phyloP scores from a whole-genome alignment of 805 yeast species.

The Candida cerambycidarum region DNA sequence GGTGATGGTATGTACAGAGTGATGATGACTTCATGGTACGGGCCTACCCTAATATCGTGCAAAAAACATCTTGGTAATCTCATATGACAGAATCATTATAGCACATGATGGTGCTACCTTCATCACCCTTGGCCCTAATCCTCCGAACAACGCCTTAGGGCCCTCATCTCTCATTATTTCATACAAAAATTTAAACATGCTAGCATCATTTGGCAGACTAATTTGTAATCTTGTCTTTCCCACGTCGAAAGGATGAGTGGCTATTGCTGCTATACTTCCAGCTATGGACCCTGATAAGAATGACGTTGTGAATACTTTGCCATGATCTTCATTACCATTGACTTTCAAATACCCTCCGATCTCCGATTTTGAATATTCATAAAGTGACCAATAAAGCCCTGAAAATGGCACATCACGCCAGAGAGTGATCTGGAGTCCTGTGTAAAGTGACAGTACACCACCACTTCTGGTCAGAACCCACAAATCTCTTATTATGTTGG shows the following conservation, averaged over 20 bases:
- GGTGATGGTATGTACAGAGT: too few relatives aligned
- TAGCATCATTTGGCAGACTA: slow-evolving; percentile 27
- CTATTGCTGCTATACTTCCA: slow-evolving; percentile 81
- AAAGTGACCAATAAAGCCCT: slow-evolving; percentile 90
- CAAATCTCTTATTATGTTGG: slow-evolving; percentile 47
- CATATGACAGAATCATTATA: slow-evolving; percentile 95
- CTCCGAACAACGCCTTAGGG: slow-evolving; percentile 77
- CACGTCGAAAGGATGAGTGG: slow-evolving; percentile 95
- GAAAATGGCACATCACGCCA: slow-evolving; percentile 98
- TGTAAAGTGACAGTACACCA: slow-evolving; percentile 71
- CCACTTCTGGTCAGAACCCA: slow-evolving; percentile 46
- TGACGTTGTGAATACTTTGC: slow-evolving; percentile 56
- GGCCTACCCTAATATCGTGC: not conserved
- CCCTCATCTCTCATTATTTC: slow-evolving; percentile 76
- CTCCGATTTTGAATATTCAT: slow-evolving; percentile 51
- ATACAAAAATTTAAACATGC: slow-evolving; percentile 66
- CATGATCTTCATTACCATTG: slow-evolving; percentile 25
- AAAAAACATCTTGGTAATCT: slow-evolving; percentile 68
- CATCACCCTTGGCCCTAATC: slow-evolving; percentile 79
- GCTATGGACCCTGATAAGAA: slow-evolving; percentile 82
- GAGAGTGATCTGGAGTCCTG: slow-evolving; percentile 81
- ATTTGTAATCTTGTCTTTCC: slow-evolving; percentile 90
- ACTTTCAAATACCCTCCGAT: slow-evolving; percentile 23
- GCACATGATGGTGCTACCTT: slow-evolving; percentile 98
- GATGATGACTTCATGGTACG: too few relatives aligned